These are phyloP conservation scores for Flueggea neowawraea DNA, from an alignment of 441 rosid species.

Conservation along the genomic window DNA sequence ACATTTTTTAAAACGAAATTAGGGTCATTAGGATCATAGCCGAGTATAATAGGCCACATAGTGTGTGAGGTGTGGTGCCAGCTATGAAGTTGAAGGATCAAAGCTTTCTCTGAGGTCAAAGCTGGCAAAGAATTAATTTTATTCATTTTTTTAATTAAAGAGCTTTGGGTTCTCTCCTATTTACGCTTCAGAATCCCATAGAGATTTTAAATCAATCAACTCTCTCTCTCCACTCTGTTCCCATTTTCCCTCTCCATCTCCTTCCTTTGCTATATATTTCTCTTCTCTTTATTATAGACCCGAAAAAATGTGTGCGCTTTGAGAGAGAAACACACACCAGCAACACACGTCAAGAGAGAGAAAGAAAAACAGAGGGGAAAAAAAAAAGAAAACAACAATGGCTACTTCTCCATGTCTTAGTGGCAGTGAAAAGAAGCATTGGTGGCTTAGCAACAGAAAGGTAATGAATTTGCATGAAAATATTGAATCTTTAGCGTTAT, in stretches of 20 bases:
- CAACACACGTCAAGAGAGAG: background rate
- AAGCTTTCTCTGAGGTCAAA: constrained; percentile 63
- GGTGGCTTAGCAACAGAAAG: constrained; percentile 97
- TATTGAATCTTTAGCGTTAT: background rate
- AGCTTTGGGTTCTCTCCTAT: background rate
- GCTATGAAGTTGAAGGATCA: constrained; percentile 80
- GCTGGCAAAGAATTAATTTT: constrained; percentile 35
- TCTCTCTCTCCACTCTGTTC: constrained; percentile 9
- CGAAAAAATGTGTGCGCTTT: constrained; percentile 13
- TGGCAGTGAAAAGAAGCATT: constrained; percentile 61
- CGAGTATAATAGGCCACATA: background rate
- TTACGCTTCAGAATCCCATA: constrained; percentile 20
- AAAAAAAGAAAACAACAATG: constrained; percentile 30
- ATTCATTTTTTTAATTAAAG: background rate
- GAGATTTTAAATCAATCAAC: constrained; percentile 31
- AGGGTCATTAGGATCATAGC: too few species aligned
- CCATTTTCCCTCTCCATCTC: constrained; percentile 23
- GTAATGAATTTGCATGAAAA: constrained; percentile 17
- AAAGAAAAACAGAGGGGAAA: too few species aligned
- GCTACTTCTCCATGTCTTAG: constrained; percentile 40
- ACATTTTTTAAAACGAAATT: background rate
- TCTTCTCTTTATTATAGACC: background rate
- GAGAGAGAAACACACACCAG: constrained; percentile 10
- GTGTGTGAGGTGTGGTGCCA: constrained; percentile 63
- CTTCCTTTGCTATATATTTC: constrained; percentile 16